Evolutionary conservation across 768 basidiomycete species (phyloP).

Genomic region (Mycena epipterygia): DNA sequence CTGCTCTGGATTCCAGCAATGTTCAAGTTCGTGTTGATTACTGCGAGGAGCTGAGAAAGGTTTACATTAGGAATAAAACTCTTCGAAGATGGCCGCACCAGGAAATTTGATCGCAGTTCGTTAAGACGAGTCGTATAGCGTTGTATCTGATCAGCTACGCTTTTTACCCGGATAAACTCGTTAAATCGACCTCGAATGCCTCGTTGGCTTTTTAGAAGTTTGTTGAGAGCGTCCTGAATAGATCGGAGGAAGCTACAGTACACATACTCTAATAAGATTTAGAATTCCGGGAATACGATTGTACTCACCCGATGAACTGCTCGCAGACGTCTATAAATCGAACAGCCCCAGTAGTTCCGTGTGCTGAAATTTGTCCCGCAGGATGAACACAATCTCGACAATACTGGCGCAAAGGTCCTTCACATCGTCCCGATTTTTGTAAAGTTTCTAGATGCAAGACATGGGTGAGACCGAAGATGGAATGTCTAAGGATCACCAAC

Average conservation of each 20-base stretch:
- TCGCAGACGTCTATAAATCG: neutral
- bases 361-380: no score
- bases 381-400: no score
- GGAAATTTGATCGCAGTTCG: neutral
- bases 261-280: neutral
- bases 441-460: constrained; percentile 7
- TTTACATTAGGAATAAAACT: neutral
- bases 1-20: neutral
- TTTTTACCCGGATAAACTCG: neutral
- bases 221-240: neutral
- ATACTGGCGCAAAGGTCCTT: neutral
- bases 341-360: no score
- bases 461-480: neutral
- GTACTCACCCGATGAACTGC: neutral
- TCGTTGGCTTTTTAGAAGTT: neutral
- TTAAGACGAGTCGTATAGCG: neutral
- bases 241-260: neutral
- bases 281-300: no score
- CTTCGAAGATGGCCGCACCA: neutral
- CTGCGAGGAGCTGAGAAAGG: neutral
- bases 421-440: constrained; percentile 19
- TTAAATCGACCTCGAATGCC: neutral
- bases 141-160: neutral
- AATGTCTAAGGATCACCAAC: neutral
- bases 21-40: neutral